Percentiles rank a stretch among this genome's conserved stretches.
These are phyloP conservation scores for Amanita rimosa DNA, from an alignment of 768 basidiomycete genomes.

Conservation along the genomic window DNA sequence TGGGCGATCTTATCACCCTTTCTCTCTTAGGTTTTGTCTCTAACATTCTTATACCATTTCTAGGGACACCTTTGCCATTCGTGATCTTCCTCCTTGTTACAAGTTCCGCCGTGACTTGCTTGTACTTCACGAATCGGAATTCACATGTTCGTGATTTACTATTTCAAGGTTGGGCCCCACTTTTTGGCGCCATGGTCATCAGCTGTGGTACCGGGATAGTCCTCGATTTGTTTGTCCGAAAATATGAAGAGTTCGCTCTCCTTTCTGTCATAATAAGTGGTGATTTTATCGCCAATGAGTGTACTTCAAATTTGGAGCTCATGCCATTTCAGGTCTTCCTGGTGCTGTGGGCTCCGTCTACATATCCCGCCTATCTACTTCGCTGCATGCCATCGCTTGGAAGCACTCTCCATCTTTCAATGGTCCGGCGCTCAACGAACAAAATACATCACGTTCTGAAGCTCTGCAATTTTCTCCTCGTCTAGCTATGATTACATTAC, in stretches of 20 bases:
- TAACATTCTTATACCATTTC: slow-evolving; percentile 52
- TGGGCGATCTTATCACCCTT: slow-evolving; percentile 90
- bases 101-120: slow-evolving; percentile 28
- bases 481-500: slow-evolving; percentile 58
- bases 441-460: slow-evolving; percentile 11
- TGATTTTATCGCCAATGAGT: slow-evolving; percentile 17
- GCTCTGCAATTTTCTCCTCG: slow-evolving; percentile 27
- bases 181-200: slow-evolving; percentile 86
- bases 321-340: slow-evolving; percentile 48
- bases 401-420: slow-evolving; percentile 9
- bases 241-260: slow-evolving; percentile 81
- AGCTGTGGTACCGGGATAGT: slow-evolving; percentile 85
- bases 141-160: slow-evolving; percentile 60
- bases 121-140: slow-evolving; percentile 53
- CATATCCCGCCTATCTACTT: slow-evolving; percentile 83
- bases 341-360: slow-evolving; percentile 88
- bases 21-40: slow-evolving; percentile 71
- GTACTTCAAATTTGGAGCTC: not conserved
- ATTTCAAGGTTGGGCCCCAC: slow-evolving; percentile 79
- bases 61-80: slow-evolving; percentile 57
- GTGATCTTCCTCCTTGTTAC: slow-evolving; percentile 38
- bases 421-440: not conserved
- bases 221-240: slow-evolving; percentile 79
- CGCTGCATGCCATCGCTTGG: slow-evolving; percentile 59
- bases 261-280: slow-evolving; percentile 85